Percentiles rank a stretch among this genome's conserved stretches.
Evolutionary conservation across 148 eudicot genomes (phyloP).

Genomic region (Talinum fruticosum): DNA sequence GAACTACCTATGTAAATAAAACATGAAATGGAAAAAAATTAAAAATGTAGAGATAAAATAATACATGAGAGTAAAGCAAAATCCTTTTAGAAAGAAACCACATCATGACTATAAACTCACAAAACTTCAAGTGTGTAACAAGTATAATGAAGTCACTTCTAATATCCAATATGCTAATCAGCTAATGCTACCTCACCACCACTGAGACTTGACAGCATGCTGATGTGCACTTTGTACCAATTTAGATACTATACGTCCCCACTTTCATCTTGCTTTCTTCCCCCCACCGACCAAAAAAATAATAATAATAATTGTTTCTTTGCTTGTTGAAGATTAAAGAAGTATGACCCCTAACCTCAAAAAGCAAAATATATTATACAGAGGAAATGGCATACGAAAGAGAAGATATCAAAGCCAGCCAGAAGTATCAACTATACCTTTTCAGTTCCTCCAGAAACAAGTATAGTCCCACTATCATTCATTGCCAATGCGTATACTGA

Average conservation of each 20-base stretch:
- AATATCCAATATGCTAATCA: not conserved
- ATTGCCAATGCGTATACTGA: slow-evolving; percentile 95
- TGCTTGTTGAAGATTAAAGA: not conserved
- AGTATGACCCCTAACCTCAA: not conserved
- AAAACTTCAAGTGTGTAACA: not conserved
- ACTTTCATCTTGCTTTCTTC: not conserved
- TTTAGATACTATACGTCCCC: not conserved
- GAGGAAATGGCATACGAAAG: slow-evolving; percentile 1
- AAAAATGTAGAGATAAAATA: not conserved
- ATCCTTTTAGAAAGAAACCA: not conserved
- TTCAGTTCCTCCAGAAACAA: slow-evolving; percentile 99
- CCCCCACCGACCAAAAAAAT: too few relatives aligned
- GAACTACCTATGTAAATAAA: slow-evolving; percentile 59
- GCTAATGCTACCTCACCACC: not conserved
- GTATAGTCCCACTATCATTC: slow-evolving; percentile 82
- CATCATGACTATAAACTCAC: not conserved
- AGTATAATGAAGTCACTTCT: not conserved
- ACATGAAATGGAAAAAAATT: slow-evolving; percentile 10
- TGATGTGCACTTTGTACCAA: not conserved
- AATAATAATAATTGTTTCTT: not conserved
- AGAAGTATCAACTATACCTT: slow-evolving; percentile 50
- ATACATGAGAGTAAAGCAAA: not conserved
- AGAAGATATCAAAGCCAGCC: slow-evolving; percentile 6
- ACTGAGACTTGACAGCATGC: not conserved
- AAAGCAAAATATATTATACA: not conserved